Percentiles rank a stretch among this genome's conserved stretches.
These are phyloP conservation scores for Circinella umbellata DNA, from an alignment of 371 early-diverging fungal genomes.

Conservation along the genomic window DNA sequence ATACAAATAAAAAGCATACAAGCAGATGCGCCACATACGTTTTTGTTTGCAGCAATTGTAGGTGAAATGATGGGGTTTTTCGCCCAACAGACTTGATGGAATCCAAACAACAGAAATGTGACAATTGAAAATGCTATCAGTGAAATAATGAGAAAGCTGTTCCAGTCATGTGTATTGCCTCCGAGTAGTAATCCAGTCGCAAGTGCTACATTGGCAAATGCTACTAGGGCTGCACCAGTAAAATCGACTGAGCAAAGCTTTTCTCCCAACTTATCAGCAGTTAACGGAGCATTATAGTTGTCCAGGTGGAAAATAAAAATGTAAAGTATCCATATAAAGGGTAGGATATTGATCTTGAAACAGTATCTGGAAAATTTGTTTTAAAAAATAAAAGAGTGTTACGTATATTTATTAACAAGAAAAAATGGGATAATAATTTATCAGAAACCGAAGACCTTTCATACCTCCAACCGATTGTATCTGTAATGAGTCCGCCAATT, in stretches of 20 bases:
- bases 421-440: too few species aligned
- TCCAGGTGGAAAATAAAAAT: conserved; percentile 23
- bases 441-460: too few species aligned
- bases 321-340: conserved; percentile 54
- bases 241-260: conserved; percentile 53
- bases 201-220: conserved; percentile 42
- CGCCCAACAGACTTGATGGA: conserved; percentile 64
- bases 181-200: conserved; percentile 49
- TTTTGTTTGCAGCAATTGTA: conserved; percentile 36
- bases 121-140: conserved; percentile 48
- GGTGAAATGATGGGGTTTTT: conserved; percentile 63
- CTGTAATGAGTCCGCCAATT: conserved; percentile 59
- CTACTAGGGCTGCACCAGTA: conserved; percentile 4
- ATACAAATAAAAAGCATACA: conserved; percentile 39
- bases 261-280: conserved; percentile 19
- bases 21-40: conserved; percentile 32
- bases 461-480: conserved; percentile 60
- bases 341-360: conserved; percentile 79
- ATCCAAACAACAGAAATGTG: conserved; percentile 53
- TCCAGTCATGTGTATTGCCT: conserved; percentile 65
- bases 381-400: too few species aligned
- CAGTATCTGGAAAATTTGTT: conserved; percentile 32
- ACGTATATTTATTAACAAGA: too few species aligned
- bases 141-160: conserved; percentile 54
- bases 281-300: conserved; percentile 2